Conservation (phyloP, 139 green algal genomes). For the Auxenochlorella pyrenoidosa region DNA sequence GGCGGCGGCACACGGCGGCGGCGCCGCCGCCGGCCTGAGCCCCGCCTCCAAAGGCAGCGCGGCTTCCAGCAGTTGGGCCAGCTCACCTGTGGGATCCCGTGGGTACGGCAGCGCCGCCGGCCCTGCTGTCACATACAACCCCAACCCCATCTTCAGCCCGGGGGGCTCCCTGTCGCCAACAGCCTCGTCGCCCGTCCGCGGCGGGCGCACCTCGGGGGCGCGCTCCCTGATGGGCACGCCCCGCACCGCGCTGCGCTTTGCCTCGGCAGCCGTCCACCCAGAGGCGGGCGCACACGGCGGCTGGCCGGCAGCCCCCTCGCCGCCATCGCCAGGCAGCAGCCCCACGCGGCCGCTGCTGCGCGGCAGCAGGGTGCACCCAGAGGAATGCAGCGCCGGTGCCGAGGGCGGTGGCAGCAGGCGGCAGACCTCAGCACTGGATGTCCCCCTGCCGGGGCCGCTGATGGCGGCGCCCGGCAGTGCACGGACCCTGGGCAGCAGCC, state of each 20-base stretch:
- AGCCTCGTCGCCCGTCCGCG: too few species aligned
- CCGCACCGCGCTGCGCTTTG: slow-evolving; percentile 11
- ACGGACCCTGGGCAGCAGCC: background rate
- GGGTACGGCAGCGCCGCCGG: background rate
- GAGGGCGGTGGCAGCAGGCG: background rate
- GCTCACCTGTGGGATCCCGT: background rate
- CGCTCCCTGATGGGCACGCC: slow-evolving; percentile 2
- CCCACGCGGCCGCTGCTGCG: background rate
- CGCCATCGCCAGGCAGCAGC: background rate
- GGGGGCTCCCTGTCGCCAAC: background rate
- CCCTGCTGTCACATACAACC: background rate
- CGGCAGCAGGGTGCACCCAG: slow-evolving; percentile 3
- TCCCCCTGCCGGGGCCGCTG: background rate
- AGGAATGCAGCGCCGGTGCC: background rate
- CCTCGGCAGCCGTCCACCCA: background rate
- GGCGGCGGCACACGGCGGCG: background rate
- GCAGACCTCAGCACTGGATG: background rate
- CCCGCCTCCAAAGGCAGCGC: background rate
- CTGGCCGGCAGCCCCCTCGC: background rate
- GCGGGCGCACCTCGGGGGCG: background rate
- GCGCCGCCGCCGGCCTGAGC: background rate
- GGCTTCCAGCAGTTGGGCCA: background rate
- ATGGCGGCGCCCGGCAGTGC: background rate
- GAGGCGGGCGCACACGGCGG: background rate
- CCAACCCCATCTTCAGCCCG: slow-evolving; percentile 31